Percentiles rank a stretch among this genome's conserved stretches.
Conservation (phyloP, 2,329 filamentous ascomycete genomes). For the Cladophialophora psammophila region DNA sequence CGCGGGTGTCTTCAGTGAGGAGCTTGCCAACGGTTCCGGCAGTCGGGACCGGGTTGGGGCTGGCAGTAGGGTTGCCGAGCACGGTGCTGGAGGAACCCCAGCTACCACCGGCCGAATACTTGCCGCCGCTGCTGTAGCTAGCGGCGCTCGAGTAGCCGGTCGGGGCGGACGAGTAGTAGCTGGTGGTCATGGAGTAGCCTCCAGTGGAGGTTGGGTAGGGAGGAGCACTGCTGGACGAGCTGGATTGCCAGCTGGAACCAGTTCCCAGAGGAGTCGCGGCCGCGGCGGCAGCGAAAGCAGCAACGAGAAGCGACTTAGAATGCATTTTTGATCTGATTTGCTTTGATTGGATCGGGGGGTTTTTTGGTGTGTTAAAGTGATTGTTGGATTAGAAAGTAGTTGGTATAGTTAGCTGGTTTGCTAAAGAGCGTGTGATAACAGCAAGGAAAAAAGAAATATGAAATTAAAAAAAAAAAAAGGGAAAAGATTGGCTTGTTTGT, state of each 20-base stretch:
- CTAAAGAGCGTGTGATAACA: conserved; percentile 39
- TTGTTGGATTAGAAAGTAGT: conserved; percentile 10
- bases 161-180: conserved; percentile 8
- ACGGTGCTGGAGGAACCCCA: conserved; percentile 5
- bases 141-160: conserved; percentile 5
- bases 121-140: conserved; percentile 2
- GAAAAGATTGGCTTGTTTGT: conserved; percentile 28
- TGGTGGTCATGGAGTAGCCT: conserved; percentile 23
- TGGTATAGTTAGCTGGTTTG: conserved; percentile 9
- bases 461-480: conserved; percentile 22
- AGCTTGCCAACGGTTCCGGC: conserved; percentile 38
- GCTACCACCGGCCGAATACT: conserved; percentile 6
- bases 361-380: background rate
- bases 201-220: conserved; percentile 13
- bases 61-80: conserved; percentile 31
- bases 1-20: conserved; percentile 35
- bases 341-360: conserved; percentile 9
- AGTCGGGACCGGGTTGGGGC: conserved; percentile 35
- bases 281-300: conserved; percentile 32
- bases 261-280: conserved; percentile 33
- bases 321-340: conserved; percentile 32
- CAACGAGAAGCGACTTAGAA: conserved; percentile 34
- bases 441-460: conserved; percentile 28
- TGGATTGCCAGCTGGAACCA: conserved; percentile 8
- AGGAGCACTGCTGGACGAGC: conserved; percentile 1